A percentile compares a stretch with the other conserved stretches of the same genome.
Conservation (phyloP, 2,329 filamentous ascomycete species). For the Trichoderma cornu-damae region DNA sequence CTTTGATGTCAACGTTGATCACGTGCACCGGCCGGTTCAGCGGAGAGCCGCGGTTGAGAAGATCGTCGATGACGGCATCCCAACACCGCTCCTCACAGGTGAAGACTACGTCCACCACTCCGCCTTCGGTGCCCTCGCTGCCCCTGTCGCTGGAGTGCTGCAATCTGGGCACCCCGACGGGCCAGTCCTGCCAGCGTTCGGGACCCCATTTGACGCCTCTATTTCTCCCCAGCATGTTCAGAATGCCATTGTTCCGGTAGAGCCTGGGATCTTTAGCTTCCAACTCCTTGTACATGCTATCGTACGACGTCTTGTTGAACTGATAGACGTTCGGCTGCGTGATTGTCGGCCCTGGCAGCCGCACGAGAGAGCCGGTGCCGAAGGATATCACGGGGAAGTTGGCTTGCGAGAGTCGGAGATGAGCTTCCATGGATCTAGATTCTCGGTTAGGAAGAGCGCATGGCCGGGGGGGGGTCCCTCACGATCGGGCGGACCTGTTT, state of each 20-base stretch:
- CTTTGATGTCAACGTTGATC: conserved; percentile 97
- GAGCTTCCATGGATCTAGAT: conserved; percentile 75
- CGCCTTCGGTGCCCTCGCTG: conserved; percentile 74
- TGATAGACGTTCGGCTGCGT: conserved; percentile 94
- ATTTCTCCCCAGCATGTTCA: conserved; percentile 95
- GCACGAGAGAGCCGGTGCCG: conserved; percentile 90
- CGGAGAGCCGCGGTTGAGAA: conserved; percentile 77
- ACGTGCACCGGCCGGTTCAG: conserved; percentile 93
- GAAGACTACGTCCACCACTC: conserved; percentile 88
- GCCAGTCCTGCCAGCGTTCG: conserved; percentile 97
- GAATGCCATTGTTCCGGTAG: conserved; percentile 85
- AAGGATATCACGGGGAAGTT: conserved; percentile 96
- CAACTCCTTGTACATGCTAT: conserved; percentile 89
- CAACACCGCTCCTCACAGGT: conserved; percentile 98
- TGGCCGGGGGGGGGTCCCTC: background rate
- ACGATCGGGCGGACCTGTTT: conserved; percentile 65
- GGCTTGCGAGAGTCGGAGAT: conserved; percentile 80
- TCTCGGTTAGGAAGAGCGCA: conserved; percentile 4
- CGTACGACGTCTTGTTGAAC: conserved; percentile 96
- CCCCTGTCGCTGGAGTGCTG: conserved; percentile 74
- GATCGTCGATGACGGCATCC: conserved; percentile 93
- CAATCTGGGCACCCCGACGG: conserved; percentile 74
- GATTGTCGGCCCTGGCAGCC: conserved; percentile 84
- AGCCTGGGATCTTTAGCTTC: conserved; percentile 77
- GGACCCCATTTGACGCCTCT: conserved; percentile 89